phyloP scores from a whole-genome alignment of 2,329 filamentous ascomycete genomes.

The Aspergillaceae sp. region DNA sequence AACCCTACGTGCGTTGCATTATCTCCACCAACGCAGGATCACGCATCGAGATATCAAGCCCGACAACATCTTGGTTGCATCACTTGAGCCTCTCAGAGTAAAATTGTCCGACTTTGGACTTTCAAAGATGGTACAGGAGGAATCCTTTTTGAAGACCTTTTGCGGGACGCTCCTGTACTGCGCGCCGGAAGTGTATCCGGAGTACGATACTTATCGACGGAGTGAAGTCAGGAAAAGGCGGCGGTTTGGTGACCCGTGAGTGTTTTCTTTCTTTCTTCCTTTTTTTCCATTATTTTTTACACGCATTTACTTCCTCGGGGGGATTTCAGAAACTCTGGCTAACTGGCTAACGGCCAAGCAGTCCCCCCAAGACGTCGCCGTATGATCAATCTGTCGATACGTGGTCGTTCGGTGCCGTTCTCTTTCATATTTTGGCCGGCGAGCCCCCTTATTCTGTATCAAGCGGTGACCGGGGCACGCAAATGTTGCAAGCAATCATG shows the following conservation, averaged over 20 bases:
- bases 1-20: conserved; percentile 71
- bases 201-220: conserved; percentile 59
- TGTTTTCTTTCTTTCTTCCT: conserved; percentile 1
- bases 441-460: conserved; percentile 73
- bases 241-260: conserved; percentile 43
- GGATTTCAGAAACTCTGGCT: neutral
- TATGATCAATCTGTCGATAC: conserved; percentile 92
- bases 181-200: conserved; percentile 90
- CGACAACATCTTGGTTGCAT: conserved; percentile 86
- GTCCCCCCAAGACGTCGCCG: conserved; percentile 46
- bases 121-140: conserved; percentile 85
- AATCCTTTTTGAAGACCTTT: conserved; percentile 91
- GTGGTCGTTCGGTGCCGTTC: conserved; percentile 88
- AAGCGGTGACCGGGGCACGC: conserved; percentile 64
- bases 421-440: conserved; percentile 77
- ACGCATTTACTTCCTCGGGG: neutral
- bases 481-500: conserved; percentile 77
- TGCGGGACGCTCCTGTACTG: conserved; percentile 94
- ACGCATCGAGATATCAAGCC: conserved; percentile 98
- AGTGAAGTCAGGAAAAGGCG: conserved; percentile 55
- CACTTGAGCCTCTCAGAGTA: conserved; percentile 63
- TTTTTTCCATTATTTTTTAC: no score
- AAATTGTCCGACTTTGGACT: conserved; percentile 96
- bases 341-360: conserved; percentile 18
- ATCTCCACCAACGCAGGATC: conserved; percentile 79